Percentiles rank a stretch among this genome's conserved stretches.
Conservation (phyloP, 2,329 filamentous ascomycete species). For the Seiridium cupressi region DNA sequence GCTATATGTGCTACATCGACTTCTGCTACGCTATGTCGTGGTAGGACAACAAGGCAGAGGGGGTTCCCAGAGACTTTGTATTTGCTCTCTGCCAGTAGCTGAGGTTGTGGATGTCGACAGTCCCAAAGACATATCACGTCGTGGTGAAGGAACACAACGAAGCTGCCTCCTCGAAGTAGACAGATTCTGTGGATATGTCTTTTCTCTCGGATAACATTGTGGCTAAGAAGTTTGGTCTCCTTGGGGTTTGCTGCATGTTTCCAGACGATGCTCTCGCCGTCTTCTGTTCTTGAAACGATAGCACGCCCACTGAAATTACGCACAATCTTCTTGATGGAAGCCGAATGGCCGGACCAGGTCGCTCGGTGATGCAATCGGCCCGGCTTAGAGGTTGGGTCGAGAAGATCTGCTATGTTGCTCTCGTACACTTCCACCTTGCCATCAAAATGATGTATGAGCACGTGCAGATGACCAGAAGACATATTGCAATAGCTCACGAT, state of each 20-base stretch:
- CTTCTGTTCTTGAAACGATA: slow-evolving; percentile 75
- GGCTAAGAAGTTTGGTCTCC: slow-evolving; percentile 58
- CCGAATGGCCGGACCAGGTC: slow-evolving; percentile 82
- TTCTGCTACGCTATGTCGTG: slow-evolving; percentile 55
- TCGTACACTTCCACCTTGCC: slow-evolving; percentile 82
- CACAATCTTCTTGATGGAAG: slow-evolving; percentile 79
- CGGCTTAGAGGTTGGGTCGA: slow-evolving; percentile 67
- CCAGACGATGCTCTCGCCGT: slow-evolving; percentile 83
- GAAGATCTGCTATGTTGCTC: slow-evolving; percentile 72
- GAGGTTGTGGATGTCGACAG: slow-evolving; percentile 59
- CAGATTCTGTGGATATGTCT: slow-evolving; percentile 79
- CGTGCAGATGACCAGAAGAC: slow-evolving; percentile 61
- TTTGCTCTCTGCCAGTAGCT: slow-evolving; percentile 53
- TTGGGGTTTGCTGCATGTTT: slow-evolving; percentile 56
- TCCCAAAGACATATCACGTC: slow-evolving; percentile 77
- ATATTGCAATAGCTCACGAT: slow-evolving; percentile 72
- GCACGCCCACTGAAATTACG: slow-evolving; percentile 79
- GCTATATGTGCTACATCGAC: slow-evolving; percentile 68
- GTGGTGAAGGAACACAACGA: slow-evolving; percentile 77
- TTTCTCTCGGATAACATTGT: slow-evolving; percentile 65
- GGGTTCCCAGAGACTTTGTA: slow-evolving; percentile 69
- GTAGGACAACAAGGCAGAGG: slow-evolving; percentile 76
- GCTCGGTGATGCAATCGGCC: slow-evolving; percentile 60
- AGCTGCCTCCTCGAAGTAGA: slow-evolving; percentile 72
- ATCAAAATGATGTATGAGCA: slow-evolving; percentile 83